Conservation (phyloP, 441 rosid genomes). For the Arabidopsis lyrata region DNA sequence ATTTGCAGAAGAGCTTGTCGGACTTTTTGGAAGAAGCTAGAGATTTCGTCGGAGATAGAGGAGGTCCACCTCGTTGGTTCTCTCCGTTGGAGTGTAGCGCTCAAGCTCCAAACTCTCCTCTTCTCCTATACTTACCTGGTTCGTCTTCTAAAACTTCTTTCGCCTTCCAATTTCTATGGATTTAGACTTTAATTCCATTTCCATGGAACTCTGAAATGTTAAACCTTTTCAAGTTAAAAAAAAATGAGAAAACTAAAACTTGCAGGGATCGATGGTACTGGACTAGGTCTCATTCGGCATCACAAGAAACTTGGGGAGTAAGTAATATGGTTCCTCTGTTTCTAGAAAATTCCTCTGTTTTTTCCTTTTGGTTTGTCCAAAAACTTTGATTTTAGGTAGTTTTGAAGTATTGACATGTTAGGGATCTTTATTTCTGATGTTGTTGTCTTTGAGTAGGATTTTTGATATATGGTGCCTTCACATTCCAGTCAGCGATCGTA, state of each 20-base stretch:
- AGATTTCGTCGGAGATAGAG: constrained; percentile 37
- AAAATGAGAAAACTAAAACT: constrained; percentile 11
- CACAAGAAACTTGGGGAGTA: constrained; percentile 72
- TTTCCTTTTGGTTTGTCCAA: too few relatives aligned
- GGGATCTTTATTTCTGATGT: constrained; percentile 13
- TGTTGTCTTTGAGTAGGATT: constrained; percentile 50
- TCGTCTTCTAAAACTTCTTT: not conserved
- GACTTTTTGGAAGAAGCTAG: constrained; percentile 43
- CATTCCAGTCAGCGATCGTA: constrained; percentile 67
- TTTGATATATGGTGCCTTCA: constrained; percentile 73
- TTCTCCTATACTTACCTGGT: constrained; percentile 78
- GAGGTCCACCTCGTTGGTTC: constrained; percentile 82
- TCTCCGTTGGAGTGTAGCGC: constrained; percentile 67
- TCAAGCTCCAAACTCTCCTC: constrained; percentile 57
- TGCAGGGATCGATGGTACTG: constrained; percentile 87
- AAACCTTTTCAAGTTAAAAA: not conserved
- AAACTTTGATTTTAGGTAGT: not conserved
- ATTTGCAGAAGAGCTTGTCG: constrained; percentile 26
- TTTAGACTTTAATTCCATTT: not conserved
- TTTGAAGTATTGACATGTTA: constrained; percentile 10
- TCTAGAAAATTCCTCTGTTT: not conserved
- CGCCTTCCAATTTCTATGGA: not conserved
- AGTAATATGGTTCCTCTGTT: constrained; percentile 35
- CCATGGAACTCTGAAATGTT: not conserved
- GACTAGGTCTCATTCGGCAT: constrained; percentile 78